Base-by-base conservation (phyloP, 2,329 filamentous ascomycete species). In the Colletotrichum sp. region DNA sequence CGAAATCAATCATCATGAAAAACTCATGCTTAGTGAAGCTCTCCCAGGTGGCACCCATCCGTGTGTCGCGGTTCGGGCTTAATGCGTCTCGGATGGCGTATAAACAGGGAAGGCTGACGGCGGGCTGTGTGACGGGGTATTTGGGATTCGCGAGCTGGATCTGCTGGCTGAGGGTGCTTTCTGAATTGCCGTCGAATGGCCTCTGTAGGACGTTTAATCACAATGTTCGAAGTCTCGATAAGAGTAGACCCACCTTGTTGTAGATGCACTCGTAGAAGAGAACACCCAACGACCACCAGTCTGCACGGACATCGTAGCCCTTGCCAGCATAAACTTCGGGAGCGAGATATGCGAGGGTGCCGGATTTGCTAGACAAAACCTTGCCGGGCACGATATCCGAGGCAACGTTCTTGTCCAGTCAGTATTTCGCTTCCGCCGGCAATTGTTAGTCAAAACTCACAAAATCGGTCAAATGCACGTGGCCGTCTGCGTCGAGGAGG, bases 221-320 rank as follows among this genome's bases (percentile, higher is more conserved):
- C 84, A 77, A 75, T n/a, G 7, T 5, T 21, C 16, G 34, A 15
- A 39, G 34, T 5, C 28, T 21, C 21, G n/a, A 30, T 24, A n/a
- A 18, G 9, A 5, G 39, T 36, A 57, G 32, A n/a, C 65, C 28
- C 86, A 96, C 95, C 93, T 98, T 99, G 87, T 98, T 98, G 88
- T 99, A 99, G 79, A 99, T 98, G 90, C 97, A 99, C 85, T 99
- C 97, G 85, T 98, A 99, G 85, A 99, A 99, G n/a, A 98, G 91
- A 62, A 99, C 97, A 65, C 97, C 97, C 26, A 99, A 87, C 7
- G 97, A 99, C 97, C 97, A 99, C 97, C 97, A 99, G 84, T 99
- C 97, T 57, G 97, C 96, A 80, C 97, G 95, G 63, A 93, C 92
- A 76, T 95, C 93, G 82, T 99, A 99, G 52, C 97, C 97, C 77